Conservation (phyloP, 257 asterid species). For the Gynochthodes officinalis region DNA sequence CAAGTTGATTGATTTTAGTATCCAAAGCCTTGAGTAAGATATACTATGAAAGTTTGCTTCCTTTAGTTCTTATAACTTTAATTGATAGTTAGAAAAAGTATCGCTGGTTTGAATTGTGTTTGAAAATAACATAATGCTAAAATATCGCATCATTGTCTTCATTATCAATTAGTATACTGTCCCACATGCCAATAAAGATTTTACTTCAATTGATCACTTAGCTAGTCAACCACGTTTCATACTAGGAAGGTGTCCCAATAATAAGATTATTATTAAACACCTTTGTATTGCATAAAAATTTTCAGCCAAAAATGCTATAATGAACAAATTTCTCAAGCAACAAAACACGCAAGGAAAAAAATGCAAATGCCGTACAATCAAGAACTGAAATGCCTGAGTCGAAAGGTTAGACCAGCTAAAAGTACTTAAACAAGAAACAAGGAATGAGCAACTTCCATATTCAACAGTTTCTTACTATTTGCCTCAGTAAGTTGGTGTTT, state of each 20-base stretch:
- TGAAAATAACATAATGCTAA: too few relatives aligned
- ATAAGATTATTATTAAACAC: background rate
- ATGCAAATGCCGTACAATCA: background rate
- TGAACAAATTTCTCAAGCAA: background rate
- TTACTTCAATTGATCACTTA: too few relatives aligned
- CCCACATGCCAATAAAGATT: too few relatives aligned
- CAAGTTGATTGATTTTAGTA: too few relatives aligned
- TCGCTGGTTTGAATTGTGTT: too few relatives aligned
- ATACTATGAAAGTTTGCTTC: too few relatives aligned
- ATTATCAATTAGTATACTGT: too few relatives aligned
- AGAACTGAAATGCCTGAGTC: background rate
- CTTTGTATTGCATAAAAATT: background rate
- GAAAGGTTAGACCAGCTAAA: background rate
- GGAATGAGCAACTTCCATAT: background rate
- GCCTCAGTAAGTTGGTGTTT: background rate
- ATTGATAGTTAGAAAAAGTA: too few relatives aligned
- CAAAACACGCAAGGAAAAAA: background rate
- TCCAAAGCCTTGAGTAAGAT: too few relatives aligned
- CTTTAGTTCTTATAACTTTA: too few relatives aligned
- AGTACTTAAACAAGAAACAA: background rate
- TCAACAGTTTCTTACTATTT: background rate
- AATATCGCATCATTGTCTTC: too few relatives aligned
- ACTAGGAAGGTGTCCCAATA: background rate
- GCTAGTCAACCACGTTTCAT: too few relatives aligned
- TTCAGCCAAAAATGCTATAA: background rate